Evolutionary conservation across 2,329 filamentous ascomycete species (phyloP).

Genomic region (Pseudocercospora crystallina): DNA sequence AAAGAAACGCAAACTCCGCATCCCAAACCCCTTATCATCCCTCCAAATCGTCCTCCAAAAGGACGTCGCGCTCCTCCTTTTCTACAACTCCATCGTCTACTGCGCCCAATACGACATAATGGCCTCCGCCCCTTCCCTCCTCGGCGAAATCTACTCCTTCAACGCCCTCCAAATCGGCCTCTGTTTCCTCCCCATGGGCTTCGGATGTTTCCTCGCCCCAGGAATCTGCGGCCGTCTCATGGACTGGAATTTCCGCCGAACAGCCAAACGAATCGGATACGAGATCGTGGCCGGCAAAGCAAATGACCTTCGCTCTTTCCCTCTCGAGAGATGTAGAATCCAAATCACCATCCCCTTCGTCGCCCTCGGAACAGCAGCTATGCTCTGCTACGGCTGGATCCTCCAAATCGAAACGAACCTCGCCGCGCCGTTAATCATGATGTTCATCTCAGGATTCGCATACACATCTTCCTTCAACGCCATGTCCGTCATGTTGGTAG

Average conservation of each 20-base stretch:
- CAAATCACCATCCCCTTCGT: slow-evolving; percentile 41
- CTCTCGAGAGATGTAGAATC: slow-evolving; percentile 48
- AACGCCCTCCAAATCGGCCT: slow-evolving; percentile 25
- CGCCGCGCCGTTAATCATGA: slow-evolving; percentile 45
- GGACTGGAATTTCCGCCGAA: slow-evolving; percentile 71
- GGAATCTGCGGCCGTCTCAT: slow-evolving; percentile 55
- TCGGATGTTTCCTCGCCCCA: slow-evolving; percentile 39
- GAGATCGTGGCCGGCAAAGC: slow-evolving; percentile 59
- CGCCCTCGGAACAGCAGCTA: slow-evolving; percentile 28
- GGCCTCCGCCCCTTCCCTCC: slow-evolving; percentile 44
- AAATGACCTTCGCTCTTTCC: slow-evolving; percentile 51
- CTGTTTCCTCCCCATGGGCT: slow-evolving; percentile 35
- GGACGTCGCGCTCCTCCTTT: slow-evolving; percentile 24
- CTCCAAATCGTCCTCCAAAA: slow-evolving; percentile 39
- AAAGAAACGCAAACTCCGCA: slow-evolving; percentile 36
- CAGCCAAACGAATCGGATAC: slow-evolving; percentile 62
- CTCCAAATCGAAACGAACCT: slow-evolving; percentile 38
- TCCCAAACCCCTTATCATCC: slow-evolving; percentile 47
- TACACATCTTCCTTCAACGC: slow-evolving; percentile 61
- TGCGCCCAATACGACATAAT: slow-evolving; percentile 50
- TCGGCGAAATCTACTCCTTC: slow-evolving; percentile 40
- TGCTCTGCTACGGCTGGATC: slow-evolving; percentile 46
- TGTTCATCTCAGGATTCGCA: slow-evolving; percentile 55
- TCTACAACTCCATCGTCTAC: slow-evolving; percentile 37
- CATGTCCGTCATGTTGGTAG: slow-evolving; percentile 44